Conservation (phyloP, 2,329 filamentous ascomycete genomes). For the Xylaria hypoxylon region DNA sequence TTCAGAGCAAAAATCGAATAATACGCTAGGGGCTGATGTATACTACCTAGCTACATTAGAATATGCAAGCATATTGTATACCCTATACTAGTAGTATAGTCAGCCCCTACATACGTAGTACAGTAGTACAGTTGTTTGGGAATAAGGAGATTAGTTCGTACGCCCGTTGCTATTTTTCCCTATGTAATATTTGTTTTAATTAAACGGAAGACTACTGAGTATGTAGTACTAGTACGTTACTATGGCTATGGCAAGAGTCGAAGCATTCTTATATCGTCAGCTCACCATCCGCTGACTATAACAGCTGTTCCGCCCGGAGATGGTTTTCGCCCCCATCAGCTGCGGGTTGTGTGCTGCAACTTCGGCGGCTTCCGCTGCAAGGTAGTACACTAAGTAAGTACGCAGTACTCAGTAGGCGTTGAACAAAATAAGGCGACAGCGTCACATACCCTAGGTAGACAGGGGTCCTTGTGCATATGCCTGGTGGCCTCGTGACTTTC, state of each 20-base stretch:
- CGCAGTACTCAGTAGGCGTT: slow-evolving; percentile 29
- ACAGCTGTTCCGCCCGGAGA: slow-evolving; percentile 25
- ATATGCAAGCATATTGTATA: slow-evolving; percentile 12
- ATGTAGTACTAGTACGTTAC: slow-evolving; percentile 6
- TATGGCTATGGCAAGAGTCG: neutral
- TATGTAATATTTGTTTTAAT: neutral
- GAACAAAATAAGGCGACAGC: slow-evolving; percentile 38
- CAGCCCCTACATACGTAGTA: neutral
- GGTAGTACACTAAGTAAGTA: slow-evolving; percentile 29
- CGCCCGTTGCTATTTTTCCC: neutral
- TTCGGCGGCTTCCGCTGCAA: slow-evolving; percentile 45
- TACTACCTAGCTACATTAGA: neutral
- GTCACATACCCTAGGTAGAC: slow-evolving; percentile 38
- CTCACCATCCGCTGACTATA: slow-evolving; percentile 35
- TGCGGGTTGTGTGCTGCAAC: slow-evolving; percentile 21
- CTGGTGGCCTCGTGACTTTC: slow-evolving; percentile 46
- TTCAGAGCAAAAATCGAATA: slow-evolving; percentile 3
- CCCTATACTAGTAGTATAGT: neutral
- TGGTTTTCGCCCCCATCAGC: slow-evolving; percentile 24
- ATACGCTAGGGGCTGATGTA: slow-evolving; percentile 3
- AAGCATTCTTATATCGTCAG: slow-evolving; percentile 24
- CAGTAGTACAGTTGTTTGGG: neutral
- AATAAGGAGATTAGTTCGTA: slow-evolving; percentile 8
- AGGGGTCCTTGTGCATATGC: slow-evolving; percentile 32
- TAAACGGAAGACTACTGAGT: slow-evolving; percentile 3